These are phyloP conservation scores for Monascus ruber DNA, from an alignment of 2,329 filamentous ascomycete species.

Conservation along the genomic window DNA sequence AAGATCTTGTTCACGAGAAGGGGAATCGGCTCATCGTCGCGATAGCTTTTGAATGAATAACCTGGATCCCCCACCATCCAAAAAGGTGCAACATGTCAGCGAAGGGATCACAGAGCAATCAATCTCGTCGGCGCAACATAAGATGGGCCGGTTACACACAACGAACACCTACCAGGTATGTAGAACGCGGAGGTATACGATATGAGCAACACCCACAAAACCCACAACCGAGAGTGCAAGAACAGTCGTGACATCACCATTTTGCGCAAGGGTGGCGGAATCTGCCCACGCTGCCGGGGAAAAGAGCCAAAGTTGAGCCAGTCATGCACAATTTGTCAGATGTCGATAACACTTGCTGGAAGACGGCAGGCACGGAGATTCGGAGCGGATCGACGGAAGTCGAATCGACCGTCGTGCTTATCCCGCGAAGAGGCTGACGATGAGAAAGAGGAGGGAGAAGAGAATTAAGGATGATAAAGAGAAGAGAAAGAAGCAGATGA, in stretches of 20 bases:
- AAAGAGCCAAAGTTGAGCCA: neutral
- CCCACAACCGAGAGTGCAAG: constrained; percentile 14
- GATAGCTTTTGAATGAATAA: constrained; percentile 73
- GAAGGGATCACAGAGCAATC: neutral
- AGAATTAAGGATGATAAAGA: too few species aligned
- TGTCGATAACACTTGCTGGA: neutral
- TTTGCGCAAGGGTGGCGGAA: constrained; percentile 6
- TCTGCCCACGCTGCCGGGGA: constrained; percentile 15
- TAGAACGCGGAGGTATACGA: constrained; percentile 60
- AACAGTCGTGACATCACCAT: neutral
- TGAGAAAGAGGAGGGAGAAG: too few species aligned
- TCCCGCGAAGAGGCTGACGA: neutral
- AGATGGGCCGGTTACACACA: neutral
- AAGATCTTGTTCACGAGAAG: constrained; percentile 89
- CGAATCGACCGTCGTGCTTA: neutral
- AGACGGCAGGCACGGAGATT: neutral
- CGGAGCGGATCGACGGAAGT: neutral
- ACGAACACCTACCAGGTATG: constrained; percentile 58
- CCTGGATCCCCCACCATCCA: constrained; percentile 39
- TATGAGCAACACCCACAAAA: constrained; percentile 39
- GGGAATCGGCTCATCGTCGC: constrained; percentile 63
- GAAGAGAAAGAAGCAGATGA: too few species aligned
- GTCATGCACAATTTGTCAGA: neutral
- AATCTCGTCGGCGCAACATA: neutral
- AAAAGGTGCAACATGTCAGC: neutral